Base-by-base conservation (phyloP, 129 eudicot species). In the Smallanthus sonchifolius region DNA sequence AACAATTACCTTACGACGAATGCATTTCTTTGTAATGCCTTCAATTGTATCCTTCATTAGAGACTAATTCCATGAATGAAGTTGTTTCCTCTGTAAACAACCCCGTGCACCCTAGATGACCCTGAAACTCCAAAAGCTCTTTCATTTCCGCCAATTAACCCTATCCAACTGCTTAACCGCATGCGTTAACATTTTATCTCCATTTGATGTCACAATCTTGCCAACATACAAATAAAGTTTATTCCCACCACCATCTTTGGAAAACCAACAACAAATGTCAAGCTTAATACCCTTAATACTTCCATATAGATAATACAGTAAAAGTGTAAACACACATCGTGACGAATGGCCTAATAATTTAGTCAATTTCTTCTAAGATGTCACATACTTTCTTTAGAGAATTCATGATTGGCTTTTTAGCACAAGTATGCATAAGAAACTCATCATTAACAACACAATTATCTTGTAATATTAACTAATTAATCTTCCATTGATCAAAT, bases 331-430 rank as follows among this genome's bases (percentile, higher is more conserved):
- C 76, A 94, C 59, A 80, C 98, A 90, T 54, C 62, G 75, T 15
- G 97, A 94, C 3, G 98, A 91, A 76, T 88, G 96, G 28, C 98
- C 96, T 63, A 94, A 82, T 17, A 84, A 77, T 78, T 85, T 88
- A 6, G 86, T 74, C 56, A 94, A 83, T 56, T 85, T 88, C 89
- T 90, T 90, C 60, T 77, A 92, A 51, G 70, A 86, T 67, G 68
- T 84, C 84, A 47, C 92, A 75, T 15, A 92, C 86, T 83, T 79
- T 85, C 10, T 88, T 89, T 40, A 87, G 85, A 3, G 88, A 84
- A 77, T 72, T 74, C 32, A 89, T 52, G 19, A 60, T 35, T 9
- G 81, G 85, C 62, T 69, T 83, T 74, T 82, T 59, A 40, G 82
- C 90, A 64, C 81, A 86, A 2, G 44, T 75, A 2, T 64, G 79